phyloP scores from a whole-genome alignment of 805 yeast species.

The Priceomyces castillae region DNA sequence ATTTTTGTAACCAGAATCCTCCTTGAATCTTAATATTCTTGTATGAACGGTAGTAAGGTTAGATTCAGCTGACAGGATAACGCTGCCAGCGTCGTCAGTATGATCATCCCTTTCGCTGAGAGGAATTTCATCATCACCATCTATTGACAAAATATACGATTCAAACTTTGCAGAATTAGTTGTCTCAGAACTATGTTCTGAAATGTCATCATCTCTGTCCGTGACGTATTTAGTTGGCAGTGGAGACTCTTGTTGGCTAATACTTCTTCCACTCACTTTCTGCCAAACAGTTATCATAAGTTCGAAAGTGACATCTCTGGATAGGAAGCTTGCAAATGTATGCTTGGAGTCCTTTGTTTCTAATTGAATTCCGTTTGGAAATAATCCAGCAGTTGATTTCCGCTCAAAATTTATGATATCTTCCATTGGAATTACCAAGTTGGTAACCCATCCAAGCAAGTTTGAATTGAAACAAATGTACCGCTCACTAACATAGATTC shows the following conservation, averaged over 20 bases:
- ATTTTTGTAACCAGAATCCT: slow-evolving; percentile 40
- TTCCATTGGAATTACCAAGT: slow-evolving; percentile 63
- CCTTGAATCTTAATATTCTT: slow-evolving; percentile 35
- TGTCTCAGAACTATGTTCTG: slow-evolving; percentile 8
- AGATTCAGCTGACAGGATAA: neutral
- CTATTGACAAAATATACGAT: slow-evolving; percentile 42
- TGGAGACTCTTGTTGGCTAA: slow-evolving; percentile 13
- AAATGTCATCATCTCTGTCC: slow-evolving; percentile 16
- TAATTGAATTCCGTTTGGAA: slow-evolving; percentile 83
- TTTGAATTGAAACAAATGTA: slow-evolving; percentile 84
- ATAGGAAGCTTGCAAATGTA: slow-evolving; percentile 81
- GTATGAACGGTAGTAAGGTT: slow-evolving; percentile 4
- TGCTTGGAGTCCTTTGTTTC: slow-evolving; percentile 64
- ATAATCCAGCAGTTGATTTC: slow-evolving; percentile 80
- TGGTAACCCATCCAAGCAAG: slow-evolving; percentile 88
- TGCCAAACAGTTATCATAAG: slow-evolving; percentile 73
- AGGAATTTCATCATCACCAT: slow-evolving; percentile 36
- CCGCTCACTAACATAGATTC: slow-evolving; percentile 75
- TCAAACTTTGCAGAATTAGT: slow-evolving; percentile 22
- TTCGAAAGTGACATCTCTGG: slow-evolving; percentile 74
- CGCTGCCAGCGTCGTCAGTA: slow-evolving; percentile 15
- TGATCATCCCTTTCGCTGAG: slow-evolving; percentile 23
- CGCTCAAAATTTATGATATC: slow-evolving; percentile 77
- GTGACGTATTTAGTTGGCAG: slow-evolving; percentile 10
- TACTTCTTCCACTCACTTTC: slow-evolving; percentile 28